Evolutionary conservation across 169 alveolate genomes (phyloP).

Genomic region (Plasmodium malariae): DNA sequence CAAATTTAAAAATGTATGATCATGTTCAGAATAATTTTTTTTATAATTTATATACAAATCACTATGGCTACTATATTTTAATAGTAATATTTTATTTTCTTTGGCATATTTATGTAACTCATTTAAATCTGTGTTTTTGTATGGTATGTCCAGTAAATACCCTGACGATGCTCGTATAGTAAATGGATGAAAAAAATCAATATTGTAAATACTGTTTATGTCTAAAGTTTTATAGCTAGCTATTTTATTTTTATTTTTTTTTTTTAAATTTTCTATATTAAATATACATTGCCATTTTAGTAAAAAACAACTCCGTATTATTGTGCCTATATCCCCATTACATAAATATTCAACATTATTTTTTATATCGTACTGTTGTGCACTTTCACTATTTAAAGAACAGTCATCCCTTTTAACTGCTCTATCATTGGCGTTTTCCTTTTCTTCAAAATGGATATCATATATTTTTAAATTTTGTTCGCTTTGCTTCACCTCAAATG

Average conservation of each 20-base stretch:
- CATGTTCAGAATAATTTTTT: slow-evolving; percentile 12
- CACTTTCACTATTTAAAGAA: too few species aligned
- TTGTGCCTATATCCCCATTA: slow-evolving; percentile 73
- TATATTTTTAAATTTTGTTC: too few species aligned
- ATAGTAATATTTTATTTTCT: slow-evolving; percentile 55
- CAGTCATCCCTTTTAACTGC: not conserved
- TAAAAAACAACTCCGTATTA: slow-evolving; percentile 62
- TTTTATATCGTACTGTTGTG: too few species aligned
- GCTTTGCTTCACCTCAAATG: too few species aligned
- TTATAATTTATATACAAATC: slow-evolving; percentile 39
- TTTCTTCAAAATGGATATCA: not conserved
- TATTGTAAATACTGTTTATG: slow-evolving; percentile 29
- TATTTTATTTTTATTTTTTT: not conserved
- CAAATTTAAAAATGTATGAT: slow-evolving; percentile 30
- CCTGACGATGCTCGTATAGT: slow-evolving; percentile 71
- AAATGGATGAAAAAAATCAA: slow-evolving; percentile 69
- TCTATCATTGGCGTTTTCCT: not conserved
- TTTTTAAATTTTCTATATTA: slow-evolving; percentile 18
- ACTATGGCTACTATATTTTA: slow-evolving; percentile 29
- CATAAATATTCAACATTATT: slow-evolving; percentile 32
- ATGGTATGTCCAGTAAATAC: slow-evolving; percentile 57
- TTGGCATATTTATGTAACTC: slow-evolving; percentile 41
- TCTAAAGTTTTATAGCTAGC: slow-evolving; percentile 6
- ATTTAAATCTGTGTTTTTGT: slow-evolving; percentile 23
- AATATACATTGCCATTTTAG: slow-evolving; percentile 74